Percentiles rank a stretch among this genome's conserved stretches.
Conservation (phyloP, 768 basidiomycete species). For the Leccinum pellstonianum region DNA sequence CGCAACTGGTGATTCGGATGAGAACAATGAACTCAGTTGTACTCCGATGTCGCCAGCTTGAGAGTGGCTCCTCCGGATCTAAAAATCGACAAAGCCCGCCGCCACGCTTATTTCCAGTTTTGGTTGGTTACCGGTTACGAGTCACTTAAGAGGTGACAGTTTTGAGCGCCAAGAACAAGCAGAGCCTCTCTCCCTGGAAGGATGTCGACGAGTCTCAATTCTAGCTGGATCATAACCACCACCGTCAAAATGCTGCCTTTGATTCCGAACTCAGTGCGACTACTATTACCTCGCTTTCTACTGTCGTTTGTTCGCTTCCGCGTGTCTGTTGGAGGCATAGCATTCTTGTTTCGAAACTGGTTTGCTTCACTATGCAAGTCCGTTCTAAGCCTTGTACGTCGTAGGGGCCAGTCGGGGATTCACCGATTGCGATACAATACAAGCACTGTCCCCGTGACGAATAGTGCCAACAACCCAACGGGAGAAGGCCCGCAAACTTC, state of each 20-base stretch:
- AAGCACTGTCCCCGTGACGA: background rate
- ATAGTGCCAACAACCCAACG: background rate
- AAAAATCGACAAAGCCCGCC: no score
- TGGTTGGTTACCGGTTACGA: no score
- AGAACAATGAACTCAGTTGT: no score
- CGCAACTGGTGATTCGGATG: no score
- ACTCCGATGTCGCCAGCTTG: no score
- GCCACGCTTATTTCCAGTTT: no score
- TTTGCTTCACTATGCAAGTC: conserved; percentile 3
- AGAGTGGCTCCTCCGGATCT: no score
- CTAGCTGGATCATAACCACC: background rate
- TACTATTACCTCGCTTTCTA: background rate
- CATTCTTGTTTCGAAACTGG: background rate
- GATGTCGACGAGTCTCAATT: no score
- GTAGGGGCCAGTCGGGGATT: background rate
- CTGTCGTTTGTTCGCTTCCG: background rate
- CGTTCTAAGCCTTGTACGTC: background rate
- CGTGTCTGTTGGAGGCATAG: conserved; percentile 3
- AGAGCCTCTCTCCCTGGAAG: no score
- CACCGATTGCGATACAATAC: background rate
- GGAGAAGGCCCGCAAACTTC: background rate
- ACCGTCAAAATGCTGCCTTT: background rate
- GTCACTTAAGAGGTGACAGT: no score
- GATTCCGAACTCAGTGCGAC: background rate
- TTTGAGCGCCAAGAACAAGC: background rate